phyloP scores from a whole-genome alignment of 2,329 filamentous ascomycete genomes.

The Ceratocystis smalleyi region DNA sequence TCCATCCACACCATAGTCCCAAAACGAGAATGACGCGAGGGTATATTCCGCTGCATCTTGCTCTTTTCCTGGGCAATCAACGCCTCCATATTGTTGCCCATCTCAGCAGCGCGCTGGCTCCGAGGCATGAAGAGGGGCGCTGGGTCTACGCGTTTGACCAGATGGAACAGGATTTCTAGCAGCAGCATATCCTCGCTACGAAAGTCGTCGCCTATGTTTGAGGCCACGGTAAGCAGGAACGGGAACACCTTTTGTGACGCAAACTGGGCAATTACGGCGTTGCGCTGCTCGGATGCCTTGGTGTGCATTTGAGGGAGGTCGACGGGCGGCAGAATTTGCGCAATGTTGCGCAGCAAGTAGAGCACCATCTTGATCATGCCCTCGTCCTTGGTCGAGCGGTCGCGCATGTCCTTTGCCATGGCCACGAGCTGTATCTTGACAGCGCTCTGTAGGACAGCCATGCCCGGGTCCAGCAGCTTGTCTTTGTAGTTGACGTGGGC shows the following conservation, averaged over 20 bases:
- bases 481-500: slow-evolving; percentile 84
- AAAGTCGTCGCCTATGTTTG: slow-evolving; percentile 89
- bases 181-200: slow-evolving; percentile 74
- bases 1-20: slow-evolving; percentile 97
- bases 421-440: slow-evolving; percentile 70
- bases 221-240: slow-evolving; percentile 70
- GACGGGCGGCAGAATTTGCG: slow-evolving; percentile 62
- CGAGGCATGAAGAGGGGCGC: slow-evolving; percentile 76
- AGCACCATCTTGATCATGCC: slow-evolving; percentile 83
- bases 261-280: slow-evolving; percentile 75
- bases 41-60: slow-evolving; percentile 64
- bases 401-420: slow-evolving; percentile 62
- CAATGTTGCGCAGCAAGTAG: slow-evolving; percentile 78
- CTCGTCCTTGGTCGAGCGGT: slow-evolving; percentile 66
- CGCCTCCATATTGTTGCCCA: slow-evolving; percentile 55
- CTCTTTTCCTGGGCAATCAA: slow-evolving; percentile 69
- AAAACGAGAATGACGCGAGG: slow-evolving; percentile 82
- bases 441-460: slow-evolving; percentile 62
- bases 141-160: slow-evolving; percentile 78
- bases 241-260: slow-evolving; percentile 82
- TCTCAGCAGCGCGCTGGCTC: slow-evolving; percentile 50
- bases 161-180: slow-evolving; percentile 80
- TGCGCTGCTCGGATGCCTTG: slow-evolving; percentile 49
- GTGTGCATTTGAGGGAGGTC: slow-evolving; percentile 76
- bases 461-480: slow-evolving; percentile 68